These are phyloP conservation scores for Colletotrichum nymphaeae DNA, from an alignment of 2,329 filamentous ascomycete genomes.

Conservation along the genomic window DNA sequence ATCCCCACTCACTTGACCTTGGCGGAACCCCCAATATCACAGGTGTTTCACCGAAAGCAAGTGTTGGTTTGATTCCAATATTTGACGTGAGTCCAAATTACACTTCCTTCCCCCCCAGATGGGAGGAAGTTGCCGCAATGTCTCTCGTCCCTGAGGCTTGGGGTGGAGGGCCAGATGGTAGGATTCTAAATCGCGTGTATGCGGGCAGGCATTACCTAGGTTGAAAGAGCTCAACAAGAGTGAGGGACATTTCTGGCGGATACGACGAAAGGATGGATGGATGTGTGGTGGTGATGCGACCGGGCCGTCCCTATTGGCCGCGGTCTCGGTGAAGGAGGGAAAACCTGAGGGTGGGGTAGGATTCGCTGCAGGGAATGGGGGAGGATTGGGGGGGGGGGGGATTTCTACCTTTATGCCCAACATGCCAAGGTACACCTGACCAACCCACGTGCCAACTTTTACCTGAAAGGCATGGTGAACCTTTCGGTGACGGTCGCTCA, in stretches of 20 bases:
- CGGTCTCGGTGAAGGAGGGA: neutral
- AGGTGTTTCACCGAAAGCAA: neutral
- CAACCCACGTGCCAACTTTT: no score
- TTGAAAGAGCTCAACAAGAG: neutral
- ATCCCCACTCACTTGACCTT: neutral
- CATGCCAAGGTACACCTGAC: neutral
- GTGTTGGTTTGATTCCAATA: neutral
- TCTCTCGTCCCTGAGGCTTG: neutral
- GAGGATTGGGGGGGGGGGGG: no score
- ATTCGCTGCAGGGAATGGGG: neutral
- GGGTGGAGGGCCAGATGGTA: neutral
- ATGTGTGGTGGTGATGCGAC: neutral
- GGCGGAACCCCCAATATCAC: neutral
- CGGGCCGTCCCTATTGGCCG: slow-evolving; percentile 3
- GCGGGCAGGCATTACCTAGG: neutral
- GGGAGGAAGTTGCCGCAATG: neutral
- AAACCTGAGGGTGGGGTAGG: neutral
- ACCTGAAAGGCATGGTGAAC: neutral
- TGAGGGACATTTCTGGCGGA: neutral
- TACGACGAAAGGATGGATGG: neutral
- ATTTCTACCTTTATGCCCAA: neutral
- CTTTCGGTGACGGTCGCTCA: neutral
- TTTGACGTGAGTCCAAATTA: neutral
- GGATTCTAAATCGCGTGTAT: neutral
- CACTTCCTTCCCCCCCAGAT: neutral